Evolutionary conservation across 495 filamentous ascomycete genomes (phyloP).

Genomic region (Tuber brumale): DNA sequence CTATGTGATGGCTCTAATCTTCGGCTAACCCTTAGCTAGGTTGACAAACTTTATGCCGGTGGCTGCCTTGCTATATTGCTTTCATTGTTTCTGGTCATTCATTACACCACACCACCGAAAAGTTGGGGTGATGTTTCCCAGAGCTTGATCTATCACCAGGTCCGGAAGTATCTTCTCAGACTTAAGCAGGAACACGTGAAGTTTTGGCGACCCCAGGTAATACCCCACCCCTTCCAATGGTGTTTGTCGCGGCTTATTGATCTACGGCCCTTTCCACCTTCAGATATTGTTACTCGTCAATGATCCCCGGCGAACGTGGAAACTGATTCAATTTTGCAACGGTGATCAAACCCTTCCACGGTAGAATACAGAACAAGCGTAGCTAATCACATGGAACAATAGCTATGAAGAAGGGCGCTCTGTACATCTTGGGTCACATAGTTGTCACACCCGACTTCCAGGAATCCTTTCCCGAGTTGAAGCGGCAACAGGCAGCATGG

Average conservation of each 20-base stretch:
- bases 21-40: constrained; percentile 23
- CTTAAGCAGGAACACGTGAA: constrained; percentile 85
- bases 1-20: neutral
- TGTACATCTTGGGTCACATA: constrained; percentile 82
- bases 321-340: constrained; percentile 85
- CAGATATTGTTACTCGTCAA: constrained; percentile 76
- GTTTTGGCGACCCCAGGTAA: constrained; percentile 71
- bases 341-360: constrained; percentile 37
- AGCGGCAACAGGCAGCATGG: constrained; percentile 73
- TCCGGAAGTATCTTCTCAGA: constrained; percentile 77
- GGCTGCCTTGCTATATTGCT: constrained; percentile 68
- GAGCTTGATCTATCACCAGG: constrained; percentile 84
- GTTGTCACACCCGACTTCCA: constrained; percentile 79
- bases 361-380: neutral
- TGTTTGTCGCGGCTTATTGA: constrained; percentile 8
- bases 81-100: constrained; percentile 72
- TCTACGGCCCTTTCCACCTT: neutral
- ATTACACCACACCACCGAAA: constrained; percentile 77
- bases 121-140: constrained; percentile 87
- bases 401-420: constrained; percentile 72
- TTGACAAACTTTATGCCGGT: constrained; percentile 74
- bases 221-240: neutral
- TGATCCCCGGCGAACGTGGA: constrained; percentile 67
- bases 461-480: constrained; percentile 69
- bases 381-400: constrained; percentile 1